Evolutionary conservation across 1,139 yeast species (phyloP), one percentile per base, ranked within the genome.

Genomic region (Blastobotrys persicus): DNA sequence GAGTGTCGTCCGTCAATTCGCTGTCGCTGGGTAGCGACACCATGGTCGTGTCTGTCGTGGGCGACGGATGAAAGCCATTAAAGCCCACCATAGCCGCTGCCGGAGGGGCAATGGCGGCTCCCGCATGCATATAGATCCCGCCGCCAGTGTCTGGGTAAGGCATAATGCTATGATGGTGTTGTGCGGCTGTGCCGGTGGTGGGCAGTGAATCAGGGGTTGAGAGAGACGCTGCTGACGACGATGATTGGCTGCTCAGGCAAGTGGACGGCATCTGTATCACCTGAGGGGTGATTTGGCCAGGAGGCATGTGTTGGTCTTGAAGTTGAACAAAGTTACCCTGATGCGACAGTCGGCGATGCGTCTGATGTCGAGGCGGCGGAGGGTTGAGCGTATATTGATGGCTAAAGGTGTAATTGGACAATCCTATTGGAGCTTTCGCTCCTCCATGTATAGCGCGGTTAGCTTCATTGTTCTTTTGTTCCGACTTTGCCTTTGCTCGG

Each of bases 401-500:
- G 12, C 43, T 39, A 12, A 37, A 42, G 5, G 32, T n/a, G n/a
- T 37, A 26, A 43, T 34, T n/a, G n/a, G n/a, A n/a, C n/a, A n/a
- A n/a, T n/a, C n/a, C n/a, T n/a, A n/a, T n/a, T n/a, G n/a, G n/a
- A n/a, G n/a, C n/a, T n/a, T n/a, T n/a, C n/a, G n/a, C n/a, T n/a
- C n/a, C n/a, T n/a, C n/a, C n/a, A n/a, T n/a, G 7, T 11, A 23
- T 23, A 5, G 17, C 5, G 4, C 38, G 18, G n/a, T 39, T 23
- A n/a, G 28, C 32, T 11, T 13, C 31, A 9, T 39, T 19, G 16
- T 40, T 28, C 7, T 40, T 28, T 13, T 26, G 31, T 23, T 47
- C 35, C 14, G 42, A 55, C 55, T 49, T 58, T 23, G 62, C 65
- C 49, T 59, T 62, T 6, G 68, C 68, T 26, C 68, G 52, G 3